Conservation (phyloP, 108 stramenopile species). For the Nitzschia sp. region DNA sequence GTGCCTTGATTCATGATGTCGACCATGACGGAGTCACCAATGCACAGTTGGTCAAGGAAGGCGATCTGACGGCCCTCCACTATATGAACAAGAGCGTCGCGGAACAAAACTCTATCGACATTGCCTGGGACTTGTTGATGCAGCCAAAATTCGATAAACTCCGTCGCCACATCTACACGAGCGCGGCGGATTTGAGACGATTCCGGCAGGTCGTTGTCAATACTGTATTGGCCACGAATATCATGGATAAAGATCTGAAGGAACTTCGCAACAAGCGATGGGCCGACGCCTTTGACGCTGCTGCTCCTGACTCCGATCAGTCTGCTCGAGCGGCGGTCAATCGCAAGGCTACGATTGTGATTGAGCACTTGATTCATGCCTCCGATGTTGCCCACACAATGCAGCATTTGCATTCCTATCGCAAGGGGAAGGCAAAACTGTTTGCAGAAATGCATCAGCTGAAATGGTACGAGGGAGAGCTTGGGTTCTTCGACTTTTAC, state of each 20-base stretch:
- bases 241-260: slow-evolving; percentile 39
- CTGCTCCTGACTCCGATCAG: background rate
- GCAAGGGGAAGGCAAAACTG: slow-evolving; percentile 5
- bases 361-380: slow-evolving; percentile 16
- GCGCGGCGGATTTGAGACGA: slow-evolving; percentile 22
- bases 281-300: background rate
- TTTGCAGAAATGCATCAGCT: background rate
- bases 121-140: slow-evolving; percentile 50
- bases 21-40: slow-evolving; percentile 53
- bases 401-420: slow-evolving; percentile 12
- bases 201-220: slow-evolving; percentile 49
- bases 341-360: slow-evolving; percentile 16
- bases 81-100: slow-evolving; percentile 47
- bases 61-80: slow-evolving; percentile 19
- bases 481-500: slow-evolving; percentile 15
- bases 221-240: slow-evolving; percentile 52
- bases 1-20: slow-evolving; percentile 52
- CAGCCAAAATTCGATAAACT: slow-evolving; percentile 30
- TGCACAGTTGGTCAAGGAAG: slow-evolving; percentile 47
- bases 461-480: slow-evolving; percentile 12
- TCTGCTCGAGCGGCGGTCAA: background rate
- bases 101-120: slow-evolving; percentile 46
- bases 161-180: slow-evolving; percentile 29
- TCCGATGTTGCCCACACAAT: slow-evolving; percentile 17
- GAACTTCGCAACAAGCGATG: slow-evolving; percentile 28